Conservation (phyloP, 176 grass and related monocot genomes). For the Puya raimondii region DNA sequence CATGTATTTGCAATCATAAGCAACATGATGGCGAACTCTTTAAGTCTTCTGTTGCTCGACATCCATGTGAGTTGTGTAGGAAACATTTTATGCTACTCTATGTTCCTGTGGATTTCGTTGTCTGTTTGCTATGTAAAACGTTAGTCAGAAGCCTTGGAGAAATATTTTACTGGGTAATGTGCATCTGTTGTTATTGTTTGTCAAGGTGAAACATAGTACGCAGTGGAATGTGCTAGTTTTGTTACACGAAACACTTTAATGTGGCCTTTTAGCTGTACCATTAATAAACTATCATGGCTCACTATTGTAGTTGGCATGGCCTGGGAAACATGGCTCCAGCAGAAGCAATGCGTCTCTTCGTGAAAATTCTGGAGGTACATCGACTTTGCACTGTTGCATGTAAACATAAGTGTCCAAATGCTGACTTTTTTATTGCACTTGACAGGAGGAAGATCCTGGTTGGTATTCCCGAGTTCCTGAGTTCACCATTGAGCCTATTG, state of each 20-base stretch:
- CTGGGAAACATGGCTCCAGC: constrained; percentile 77
- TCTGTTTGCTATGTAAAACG: background rate
- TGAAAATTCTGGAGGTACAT: constrained; percentile 96
- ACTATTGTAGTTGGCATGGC: constrained; percentile 72
- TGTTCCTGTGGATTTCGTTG: background rate
- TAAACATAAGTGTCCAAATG: constrained; percentile 10
- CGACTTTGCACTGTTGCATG: constrained; percentile 5
- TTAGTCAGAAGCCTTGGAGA: background rate
- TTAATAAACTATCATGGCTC: background rate
- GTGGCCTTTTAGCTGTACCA: background rate
- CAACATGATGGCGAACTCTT: background rate
- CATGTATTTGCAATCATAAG: no score
- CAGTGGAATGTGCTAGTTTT: background rate
- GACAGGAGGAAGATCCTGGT: constrained; percentile 96
- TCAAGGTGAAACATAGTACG: background rate
- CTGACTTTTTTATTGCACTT: constrained; percentile 18
- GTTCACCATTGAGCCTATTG: constrained; percentile 51
- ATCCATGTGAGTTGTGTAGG: background rate
- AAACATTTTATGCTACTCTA: background rate
- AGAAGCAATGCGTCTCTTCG: constrained; percentile 96
- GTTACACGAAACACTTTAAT: background rate
- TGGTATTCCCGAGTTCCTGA: constrained; percentile 82
- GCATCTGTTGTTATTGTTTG: no score
- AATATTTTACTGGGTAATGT: background rate
- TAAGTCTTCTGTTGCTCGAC: background rate